Evolutionary conservation across 305 asterid species (phyloP), one percentile per base, ranked within the genome.

Genomic region (Fraxinus floribunda): DNA sequence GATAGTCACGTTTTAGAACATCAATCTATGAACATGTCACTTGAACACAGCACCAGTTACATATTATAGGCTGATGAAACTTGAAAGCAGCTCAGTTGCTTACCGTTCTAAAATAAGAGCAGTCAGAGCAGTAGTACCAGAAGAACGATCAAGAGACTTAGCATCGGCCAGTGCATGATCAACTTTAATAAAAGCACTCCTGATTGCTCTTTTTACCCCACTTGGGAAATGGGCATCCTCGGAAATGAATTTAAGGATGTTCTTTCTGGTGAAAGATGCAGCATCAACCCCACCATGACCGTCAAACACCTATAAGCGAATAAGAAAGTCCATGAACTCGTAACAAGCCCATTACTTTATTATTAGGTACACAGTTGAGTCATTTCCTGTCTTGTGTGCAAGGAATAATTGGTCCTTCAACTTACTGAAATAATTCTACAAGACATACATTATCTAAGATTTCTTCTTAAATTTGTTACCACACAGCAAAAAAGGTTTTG

Each of bases 231-330:
- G 89, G 72, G 91, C 84, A 87, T 94, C 99, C 89, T 93, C 97
- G 18, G 87, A 62, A 57, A 94, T 93, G 74, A 90, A 91, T 15
- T 88, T 86, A 75, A 94, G 95, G 68, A 96, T 89, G 82, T 93
- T 94, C 82, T 87, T 87, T 82, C 86, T 92, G 39, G 95, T 88
- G 88, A 96, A 96, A 74, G 92, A 82, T n/a, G 98, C 98, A 64
- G 98, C 99, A 81, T 93, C 99, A 72, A 84, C 89, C 35, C 99
- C 99, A 30, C 97, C 97, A 78, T 96, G 98, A 73, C 98, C 99
- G 83, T 94, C 99, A 78, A 96, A 96, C 76, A 96, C 99, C 98
- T 96, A 91, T 78, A 85, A 80, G 72, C 46, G 44, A 75, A 85
- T 52, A 57, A 68, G 60, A 3, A 62, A 41, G 38, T 84, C 30